These are phyloP conservation scores for carrot (Daucus carota) DNA, from an alignment of 129 eudicot species.

Conservation along the genomic window DH1_v3.0 NC_030381.2:37310501-37311000, in stretches of 20 bases:
- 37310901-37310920: too few species aligned
- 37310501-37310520: neutral
- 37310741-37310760: slow-evolving; percentile 6
- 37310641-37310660: slow-evolving; percentile 3
- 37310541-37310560: slow-evolving; percentile 2
- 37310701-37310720: neutral
- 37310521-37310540: slow-evolving; percentile 10
- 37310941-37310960: too few species aligned
- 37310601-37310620: neutral
- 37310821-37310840: too few species aligned
- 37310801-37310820: slow-evolving; percentile 3
- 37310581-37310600: neutral
- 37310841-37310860: too few species aligned
- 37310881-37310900: too few species aligned
- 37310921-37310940: too few species aligned
- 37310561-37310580: slow-evolving; percentile 4
- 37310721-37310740: slow-evolving; percentile 4
- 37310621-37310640: neutral
- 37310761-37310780: slow-evolving; percentile 3
- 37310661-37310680: neutral
- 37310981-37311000: too few species aligned
- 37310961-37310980: too few species aligned
- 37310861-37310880: too few species aligned
- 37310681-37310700: neutral
- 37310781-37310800: slow-evolving; percentile 5